Evolutionary conservation across 441 rosid genomes (phyloP), one percentile per base, ranked within the genome.

Genomic region (Populus trichocarpa): DNA sequence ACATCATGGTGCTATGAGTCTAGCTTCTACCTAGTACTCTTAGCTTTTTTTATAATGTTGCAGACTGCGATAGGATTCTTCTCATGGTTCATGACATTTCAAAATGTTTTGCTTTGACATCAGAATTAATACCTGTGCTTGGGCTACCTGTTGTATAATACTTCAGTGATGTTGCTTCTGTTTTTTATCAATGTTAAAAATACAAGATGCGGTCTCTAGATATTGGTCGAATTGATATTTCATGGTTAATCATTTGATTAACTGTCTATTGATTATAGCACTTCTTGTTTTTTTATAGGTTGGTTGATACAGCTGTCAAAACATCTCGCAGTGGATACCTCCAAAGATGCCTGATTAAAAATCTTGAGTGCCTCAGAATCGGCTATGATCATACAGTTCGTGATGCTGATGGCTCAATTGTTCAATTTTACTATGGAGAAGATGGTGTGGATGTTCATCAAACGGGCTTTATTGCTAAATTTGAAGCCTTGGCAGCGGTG

Each of bases 311-410:
- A 61, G 99, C 99, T 32, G 99, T 97, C 76, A 97, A 97, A 85
- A 97, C 99, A 82, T 97, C 99, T 75, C 97, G 99, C 69, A 95
- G 99, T 91, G 99, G 99, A 36, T 95, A 97, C 89, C 93, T 97
- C 73, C 99, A 97, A 82, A 93, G 99, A 83, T 97, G 99, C 85
- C 89, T 97, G 59, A 91, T 97, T 82, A 97, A 97, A 87, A 97
- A 97, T 85, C 97, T 97, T 9, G 99, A 97, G 89, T 87, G 93
- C 85, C 89, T 97, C 75, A 97, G 92, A 88, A 87, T 97, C 80
- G 79, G 86, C 81, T 97, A 97, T 82, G 99, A 97, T 85, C 90
- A 91, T 80, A 97, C 97, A 53, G 99, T 97, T 78, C 99, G 99
- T 78, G 99, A 97, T 79, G 89, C 94, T 71, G 99, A 95, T 87